A percentile compares a stretch with the other conserved stretches of the same genome.
Conservation (phyloP, 805 yeast genomes). For the Ogataea chonburiensis region DNA sequence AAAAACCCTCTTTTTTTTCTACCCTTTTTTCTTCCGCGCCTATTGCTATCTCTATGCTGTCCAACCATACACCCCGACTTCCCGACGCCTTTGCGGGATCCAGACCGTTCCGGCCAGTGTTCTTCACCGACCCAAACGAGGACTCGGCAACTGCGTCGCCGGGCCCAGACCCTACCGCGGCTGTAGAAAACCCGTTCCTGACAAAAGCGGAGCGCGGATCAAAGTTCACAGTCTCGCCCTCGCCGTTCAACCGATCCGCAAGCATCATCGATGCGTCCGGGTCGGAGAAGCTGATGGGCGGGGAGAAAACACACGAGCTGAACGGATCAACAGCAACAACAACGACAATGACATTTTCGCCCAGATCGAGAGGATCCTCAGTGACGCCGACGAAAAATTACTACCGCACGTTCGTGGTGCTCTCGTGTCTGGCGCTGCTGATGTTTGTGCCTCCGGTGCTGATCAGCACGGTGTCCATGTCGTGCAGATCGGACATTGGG, state of each 20-base stretch:
- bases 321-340: conserved; percentile 4
- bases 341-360: conserved; percentile 8
- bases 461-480: conserved; percentile 21
- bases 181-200: conserved; percentile 16
- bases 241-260: conserved; percentile 7
- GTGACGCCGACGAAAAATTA: conserved; percentile 18
- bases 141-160: conserved; percentile 12
- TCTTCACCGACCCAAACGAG: conserved; percentile 24
- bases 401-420: conserved; percentile 24
- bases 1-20: conserved; percentile 1
- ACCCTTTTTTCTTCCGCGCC: conserved; percentile 11
- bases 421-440: conserved; percentile 23
- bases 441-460: conserved; percentile 28
- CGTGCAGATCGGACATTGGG: conserved; percentile 35
- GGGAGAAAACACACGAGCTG: conserved; percentile 8
- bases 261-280: conserved; percentile 10
- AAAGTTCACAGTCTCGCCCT: conserved; percentile 6
- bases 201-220: conserved; percentile 14
- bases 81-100: conserved; percentile 17
- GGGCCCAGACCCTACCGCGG: conserved; percentile 10
- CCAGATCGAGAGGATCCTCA: conserved; percentile 4
- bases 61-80: conserved; percentile 19
- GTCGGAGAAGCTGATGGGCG: conserved; percentile 9
- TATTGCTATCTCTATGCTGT: conserved; percentile 17
- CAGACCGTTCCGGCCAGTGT: conserved; percentile 19